phyloP scores from a whole-genome alignment of 2,329 filamentous ascomycete species.

The Chaetomiaceae sp. region DNA sequence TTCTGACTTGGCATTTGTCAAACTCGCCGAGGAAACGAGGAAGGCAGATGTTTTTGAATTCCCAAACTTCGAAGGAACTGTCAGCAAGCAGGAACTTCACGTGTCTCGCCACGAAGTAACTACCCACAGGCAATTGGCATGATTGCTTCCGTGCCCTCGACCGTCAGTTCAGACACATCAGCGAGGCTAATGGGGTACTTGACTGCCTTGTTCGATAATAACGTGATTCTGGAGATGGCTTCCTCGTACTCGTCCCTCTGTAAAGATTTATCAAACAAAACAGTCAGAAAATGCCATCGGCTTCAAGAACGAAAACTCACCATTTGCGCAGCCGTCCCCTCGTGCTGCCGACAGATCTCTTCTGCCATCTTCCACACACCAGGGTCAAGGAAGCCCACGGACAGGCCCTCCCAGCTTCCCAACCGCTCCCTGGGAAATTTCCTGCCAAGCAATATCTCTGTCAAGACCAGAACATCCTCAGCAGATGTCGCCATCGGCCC shows the following conservation, averaged over 20 bases:
- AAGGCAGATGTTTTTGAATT: constrained; percentile 1
- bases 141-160: neutral
- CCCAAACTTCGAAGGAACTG: neutral
- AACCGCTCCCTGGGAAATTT: neutral
- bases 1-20: neutral
- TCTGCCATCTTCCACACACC: neutral
- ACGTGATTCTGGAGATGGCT: neutral
- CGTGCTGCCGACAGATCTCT: neutral
- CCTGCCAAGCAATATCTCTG: neutral
- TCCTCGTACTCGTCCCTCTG: neutral
- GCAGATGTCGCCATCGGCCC: neutral
- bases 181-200: neutral
- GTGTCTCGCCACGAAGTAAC: neutral
- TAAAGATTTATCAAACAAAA: no score
- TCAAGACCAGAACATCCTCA: neutral
- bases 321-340: neutral
- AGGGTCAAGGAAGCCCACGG: neutral
- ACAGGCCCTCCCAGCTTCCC: neutral
- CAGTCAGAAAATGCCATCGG: neutral
- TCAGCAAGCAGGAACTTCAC: neutral
- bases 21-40: neutral
- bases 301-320: neutral
- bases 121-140: neutral
- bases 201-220: neutral
- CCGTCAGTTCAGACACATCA: neutral